These are phyloP conservation scores for Yueomyces sp. DNA, from an alignment of 1,139 yeast genomes.

Conservation along the genomic window DNA sequence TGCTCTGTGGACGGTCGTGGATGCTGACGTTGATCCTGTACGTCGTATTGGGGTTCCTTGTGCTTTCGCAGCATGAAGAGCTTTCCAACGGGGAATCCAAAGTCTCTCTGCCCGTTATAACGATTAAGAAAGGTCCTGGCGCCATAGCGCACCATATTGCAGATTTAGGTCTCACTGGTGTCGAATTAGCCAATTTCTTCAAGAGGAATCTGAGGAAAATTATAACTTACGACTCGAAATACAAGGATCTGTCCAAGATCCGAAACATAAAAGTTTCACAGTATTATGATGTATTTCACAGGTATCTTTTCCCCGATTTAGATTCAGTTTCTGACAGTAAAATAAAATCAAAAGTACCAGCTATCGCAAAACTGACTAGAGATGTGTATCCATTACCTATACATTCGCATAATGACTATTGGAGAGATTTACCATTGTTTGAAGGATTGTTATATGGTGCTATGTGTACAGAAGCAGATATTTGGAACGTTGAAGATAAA, in stretches of 20 bases:
- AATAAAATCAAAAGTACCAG: not conserved
- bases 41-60: not conserved
- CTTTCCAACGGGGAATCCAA: not conserved
- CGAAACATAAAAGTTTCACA: not conserved
- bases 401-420: constrained; percentile 70
- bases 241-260: not conserved
- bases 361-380: constrained; percentile 28
- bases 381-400: constrained; percentile 36
- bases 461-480: constrained; percentile 58
- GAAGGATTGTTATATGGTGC: constrained; percentile 52
- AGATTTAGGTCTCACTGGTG: not conserved
- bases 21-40: not conserved
- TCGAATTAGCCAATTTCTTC: not conserved
- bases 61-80: not conserved
- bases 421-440: constrained; percentile 49
- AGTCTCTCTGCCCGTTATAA: not conserved
- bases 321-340: not conserved
- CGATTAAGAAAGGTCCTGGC: not conserved
- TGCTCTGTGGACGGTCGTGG: not conserved
- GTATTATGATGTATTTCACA: not conserved
- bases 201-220: not conserved
- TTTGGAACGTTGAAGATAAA: constrained; percentile 38
- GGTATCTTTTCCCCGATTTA: not conserved
- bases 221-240: not conserved
- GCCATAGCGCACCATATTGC: not conserved